Evolutionary conservation across 148 eudicot species (phyloP), one percentile per base, ranked within the genome.

Genomic region (Fallopia convolvulus): DNA sequence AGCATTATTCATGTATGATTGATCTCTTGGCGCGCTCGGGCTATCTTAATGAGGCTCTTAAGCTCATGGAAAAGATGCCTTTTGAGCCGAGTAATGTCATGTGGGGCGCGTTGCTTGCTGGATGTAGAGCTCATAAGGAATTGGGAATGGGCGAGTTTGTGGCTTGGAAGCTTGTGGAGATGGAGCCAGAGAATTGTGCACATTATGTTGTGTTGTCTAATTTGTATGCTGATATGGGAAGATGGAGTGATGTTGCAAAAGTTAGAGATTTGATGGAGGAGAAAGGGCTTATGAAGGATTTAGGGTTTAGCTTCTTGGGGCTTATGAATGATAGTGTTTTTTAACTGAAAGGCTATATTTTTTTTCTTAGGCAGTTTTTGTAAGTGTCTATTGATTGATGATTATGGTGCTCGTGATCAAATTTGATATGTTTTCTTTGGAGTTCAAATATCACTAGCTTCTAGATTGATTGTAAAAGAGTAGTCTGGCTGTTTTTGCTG

Each of bases 1-100:
- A 88, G 68, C 94, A 88, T 66, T 90, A 88, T 75, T 88, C 90
- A 40, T 90, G 94, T 72, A 78, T 90, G 83, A 65, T 88, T n/a
- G 90, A 88, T 80, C 89, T 90, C 65, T 72, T 85, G 79, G 90
- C 87, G 7, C 87, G 89, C 77, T 90, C 86, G 44, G 89, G 87
- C 36, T 60, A 70, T 84, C 81, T 88, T 41, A 44, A 77, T 20
- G 83, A 88, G 78, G 94, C 94, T 5, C 40, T 82, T 21, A 77
- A 79, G 14, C 81, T 88, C 41, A 79, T 82, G 79, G 76, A 50
- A 63, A 60, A 79, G 75, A 90, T 90, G 89, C 85, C 88, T 20
- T 81, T 83, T 80, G 71, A 76, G 63, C 86, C 90, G 47, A 88
- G 83, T 52, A 88, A 87, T 74, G 89, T 79, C 17, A 60, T 90